Base-by-base conservation (phyloP, 345 rosid species). In the Rhodomyrtus tomentosa region DNA sequence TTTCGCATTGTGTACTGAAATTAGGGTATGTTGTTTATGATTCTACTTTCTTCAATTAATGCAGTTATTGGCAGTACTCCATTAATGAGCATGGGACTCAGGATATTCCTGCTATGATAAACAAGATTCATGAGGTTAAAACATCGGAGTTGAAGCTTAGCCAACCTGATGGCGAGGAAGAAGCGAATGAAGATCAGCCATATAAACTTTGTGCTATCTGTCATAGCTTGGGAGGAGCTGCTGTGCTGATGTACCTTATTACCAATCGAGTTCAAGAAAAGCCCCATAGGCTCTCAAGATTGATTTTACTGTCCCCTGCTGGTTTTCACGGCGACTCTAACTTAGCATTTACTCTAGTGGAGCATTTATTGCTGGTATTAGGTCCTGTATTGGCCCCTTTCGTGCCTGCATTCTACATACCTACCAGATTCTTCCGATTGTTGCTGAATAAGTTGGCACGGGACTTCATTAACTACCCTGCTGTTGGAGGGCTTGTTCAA, bases 151-250 rank as follows among this genome's bases (percentile, higher is more conserved):
- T 97, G 87, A 95, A 89, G 83, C 88, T 92, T 54, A 85, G 85
- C 88, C 92, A 92, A 82, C 94, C 97, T 25, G 93, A 91, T 86
- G 12, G 59, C 2, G 88, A 87, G 72, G 96, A 94, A 86, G 99
- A 94, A 86, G 82, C 83, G 40, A 89, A 81, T 9, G 87, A 88
- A 48, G 92, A 91, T 72, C 95, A 95, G 86, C 98, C 93, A 76
- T 97, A 93, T 88, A 92, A 90, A 90, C 99, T 97, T 24, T 95
- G 96, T 91, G 98, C 98, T 59, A 82, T 95, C 89, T 90, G 93
- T 85, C 99, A 97, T 85, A 97, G 99, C 89, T 88, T 97, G 88
- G 99, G 99, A 53, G 99, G 99, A 88, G 99, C 99, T 85, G 98
- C 91, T 85, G 90, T 95, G 88, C 85, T 97, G 82, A 95, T 94